Evolutionary conservation across 1,284 basidiomycete species (phyloP).

Genomic region (Vanrija humicola): DNA sequence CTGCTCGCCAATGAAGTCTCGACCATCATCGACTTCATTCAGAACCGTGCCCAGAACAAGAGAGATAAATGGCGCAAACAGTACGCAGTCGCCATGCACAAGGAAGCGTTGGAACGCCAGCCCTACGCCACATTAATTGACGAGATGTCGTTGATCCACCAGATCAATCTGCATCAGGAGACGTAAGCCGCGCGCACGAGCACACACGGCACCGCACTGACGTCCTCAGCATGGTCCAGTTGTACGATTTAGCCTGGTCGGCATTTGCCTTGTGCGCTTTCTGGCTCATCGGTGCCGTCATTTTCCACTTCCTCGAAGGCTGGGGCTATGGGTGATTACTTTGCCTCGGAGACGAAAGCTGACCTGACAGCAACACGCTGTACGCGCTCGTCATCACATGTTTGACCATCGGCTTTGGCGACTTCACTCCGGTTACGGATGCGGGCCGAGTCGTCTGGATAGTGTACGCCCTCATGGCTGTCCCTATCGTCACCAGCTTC

Average conservation of each 20-base stretch:
- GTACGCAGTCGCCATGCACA: slow-evolving; percentile 40
- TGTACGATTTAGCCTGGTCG: slow-evolving; percentile 45
- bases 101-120: slow-evolving; percentile 25
- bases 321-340: slow-evolving; percentile 42
- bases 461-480: slow-evolving; percentile 49
- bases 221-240: slow-evolving; percentile 34
- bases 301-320: slow-evolving; percentile 42
- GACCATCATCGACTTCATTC: slow-evolving; percentile 46
- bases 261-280: slow-evolving; percentile 40
- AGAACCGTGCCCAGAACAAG: slow-evolving; percentile 29
- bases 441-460: slow-evolving; percentile 47
- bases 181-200: slow-evolving; percentile 22
- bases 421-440: slow-evolving; percentile 35
- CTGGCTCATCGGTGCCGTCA: slow-evolving; percentile 45
- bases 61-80: slow-evolving; percentile 39
- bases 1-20: slow-evolving; percentile 50
- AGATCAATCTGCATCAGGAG: slow-evolving; percentile 43
- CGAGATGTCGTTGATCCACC: slow-evolving; percentile 46
- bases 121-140: slow-evolving; percentile 39
- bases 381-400: slow-evolving; percentile 42
- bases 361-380: slow-evolving; percentile 21
- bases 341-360: background rate
- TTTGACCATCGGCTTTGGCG: slow-evolving; percentile 47
- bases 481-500: slow-evolving; percentile 52
- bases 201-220: background rate